These are phyloP conservation scores for Isoetes engelmannii DNA, from an alignment of 83 land plant species.

Conservation along the genomic window DNA sequence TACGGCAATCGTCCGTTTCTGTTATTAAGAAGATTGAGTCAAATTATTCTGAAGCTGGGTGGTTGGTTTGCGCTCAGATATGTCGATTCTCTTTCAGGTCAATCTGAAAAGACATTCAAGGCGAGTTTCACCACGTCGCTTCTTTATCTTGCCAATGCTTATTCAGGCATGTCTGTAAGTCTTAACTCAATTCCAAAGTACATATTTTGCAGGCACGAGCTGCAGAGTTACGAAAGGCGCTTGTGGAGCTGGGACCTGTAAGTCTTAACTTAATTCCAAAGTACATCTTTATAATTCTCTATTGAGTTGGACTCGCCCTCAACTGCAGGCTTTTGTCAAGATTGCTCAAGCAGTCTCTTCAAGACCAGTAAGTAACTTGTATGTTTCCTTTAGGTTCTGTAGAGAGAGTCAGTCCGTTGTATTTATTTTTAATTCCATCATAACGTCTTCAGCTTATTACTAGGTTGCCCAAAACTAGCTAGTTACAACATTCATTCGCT, in stretches of 20 bases:
- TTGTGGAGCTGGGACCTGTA: constrained; percentile 95
- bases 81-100: constrained; percentile 44
- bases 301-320: background rate
- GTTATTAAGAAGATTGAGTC: constrained; percentile 54
- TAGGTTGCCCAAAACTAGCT: no score
- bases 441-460: no score
- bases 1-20: constrained; percentile 55
- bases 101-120: constrained; percentile 73
- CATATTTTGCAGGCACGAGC: constrained; percentile 75
- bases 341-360: constrained; percentile 98
- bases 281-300: background rate
- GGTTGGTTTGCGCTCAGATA: constrained; percentile 60
- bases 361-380: constrained; percentile 59
- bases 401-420: no score
- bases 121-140: constrained; percentile 22
- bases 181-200: no score
- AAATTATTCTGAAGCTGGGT: constrained; percentile 57
- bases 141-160: background rate
- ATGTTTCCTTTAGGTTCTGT: background rate
- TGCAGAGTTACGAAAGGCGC: constrained; percentile 63
- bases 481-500: no score
- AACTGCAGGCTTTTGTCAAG: constrained; percentile 84
- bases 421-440: no score
- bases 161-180: no score
- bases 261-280: constrained; percentile 11